Evolutionary conservation across 495 filamentous ascomycete species (phyloP).

Genomic region (Penicillium soppii): DNA sequence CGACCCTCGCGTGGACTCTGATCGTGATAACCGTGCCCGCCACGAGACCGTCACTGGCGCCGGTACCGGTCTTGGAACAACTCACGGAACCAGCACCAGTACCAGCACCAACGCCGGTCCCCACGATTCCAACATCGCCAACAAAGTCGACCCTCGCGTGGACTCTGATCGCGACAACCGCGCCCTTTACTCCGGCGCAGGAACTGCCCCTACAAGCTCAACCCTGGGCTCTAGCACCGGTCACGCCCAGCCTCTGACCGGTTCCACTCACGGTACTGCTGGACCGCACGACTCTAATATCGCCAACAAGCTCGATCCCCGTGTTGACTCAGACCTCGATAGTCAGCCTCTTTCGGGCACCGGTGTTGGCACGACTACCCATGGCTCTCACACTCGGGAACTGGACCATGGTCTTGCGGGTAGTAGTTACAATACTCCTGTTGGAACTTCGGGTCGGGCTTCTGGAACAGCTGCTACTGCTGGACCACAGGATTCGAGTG

Average conservation of each 20-base stretch:
- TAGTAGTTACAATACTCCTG: conserved; percentile 1
- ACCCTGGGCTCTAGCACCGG: neutral
- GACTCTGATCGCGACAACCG: neutral
- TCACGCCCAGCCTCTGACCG: neutral
- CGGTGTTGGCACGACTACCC: neutral
- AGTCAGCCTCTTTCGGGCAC: neutral
- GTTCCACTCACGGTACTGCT: neutral
- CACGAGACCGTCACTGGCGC: neutral
- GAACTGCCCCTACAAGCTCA: neutral
- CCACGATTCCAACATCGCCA: conserved; percentile 8
- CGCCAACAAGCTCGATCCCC: neutral
- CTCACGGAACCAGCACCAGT: neutral
- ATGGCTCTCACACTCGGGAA: neutral
- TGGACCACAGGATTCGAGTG: conserved; percentile 34
- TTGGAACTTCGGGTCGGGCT: neutral
- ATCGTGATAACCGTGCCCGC: conserved; percentile 1
- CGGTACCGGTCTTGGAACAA: neutral
- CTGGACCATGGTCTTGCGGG: neutral
- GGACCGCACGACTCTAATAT: neutral
- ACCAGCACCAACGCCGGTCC: conserved; percentile 13
- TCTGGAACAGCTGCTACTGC: neutral
- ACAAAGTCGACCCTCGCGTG: conserved; percentile 1
- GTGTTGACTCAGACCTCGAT: neutral
- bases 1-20: conserved; percentile 5
- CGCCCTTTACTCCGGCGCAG: neutral